Base-by-base conservation (phyloP, 1,284 basidiomycete species). In the Trichosporon sp. region DNA sequence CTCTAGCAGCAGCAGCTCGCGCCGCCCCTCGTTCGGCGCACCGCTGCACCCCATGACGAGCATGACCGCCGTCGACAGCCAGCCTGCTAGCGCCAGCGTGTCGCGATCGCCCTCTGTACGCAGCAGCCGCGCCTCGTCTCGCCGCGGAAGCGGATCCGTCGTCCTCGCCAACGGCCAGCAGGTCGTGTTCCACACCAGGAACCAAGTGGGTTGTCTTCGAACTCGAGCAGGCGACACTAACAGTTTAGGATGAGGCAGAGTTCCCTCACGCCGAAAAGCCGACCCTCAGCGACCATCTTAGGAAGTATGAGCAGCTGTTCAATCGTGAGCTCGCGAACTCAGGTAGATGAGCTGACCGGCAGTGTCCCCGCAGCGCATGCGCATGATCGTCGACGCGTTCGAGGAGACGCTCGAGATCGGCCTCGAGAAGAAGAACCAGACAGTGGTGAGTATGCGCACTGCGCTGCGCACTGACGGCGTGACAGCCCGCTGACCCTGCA, bases 301-400 rank as follows among this genome's bases (percentile, higher is more conserved):
- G 90, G 78, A 92, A 91, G 82, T 91, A 90, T 72, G 92, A 94
- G 82, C 87, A 83, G 73, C 76, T 91, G 86, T 90, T 81, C 80
- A 89, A 84, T 36, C 73, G 77, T 78, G 63, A 66, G 74, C 70
- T 23, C 10, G 25, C 21, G 1, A 14, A 27, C 19, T 5, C 10
- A 2, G 1, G 9, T 36, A 34, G 5, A 33, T 13, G n/a, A 29
- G 7, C 57, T 65, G 62, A 68, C 61, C 59, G 40, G 88, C 88
- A 65, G 82, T 97, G 67, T 94, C 92, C 1, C 91, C 94, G 14
- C 92, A 94, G 80, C 83, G 93, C 69, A 95, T 96, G 92, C 86
- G 93, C 64, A 95, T 94, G 87, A 98, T 99, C 77, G 93, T 95
- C 29, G 90, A 96, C 74, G 89, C 93, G 1, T 96, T 99, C 82